phyloP scores from a whole-genome alignment of 768 basidiomycete genomes.

The Floccularia luteovirens region DNA sequence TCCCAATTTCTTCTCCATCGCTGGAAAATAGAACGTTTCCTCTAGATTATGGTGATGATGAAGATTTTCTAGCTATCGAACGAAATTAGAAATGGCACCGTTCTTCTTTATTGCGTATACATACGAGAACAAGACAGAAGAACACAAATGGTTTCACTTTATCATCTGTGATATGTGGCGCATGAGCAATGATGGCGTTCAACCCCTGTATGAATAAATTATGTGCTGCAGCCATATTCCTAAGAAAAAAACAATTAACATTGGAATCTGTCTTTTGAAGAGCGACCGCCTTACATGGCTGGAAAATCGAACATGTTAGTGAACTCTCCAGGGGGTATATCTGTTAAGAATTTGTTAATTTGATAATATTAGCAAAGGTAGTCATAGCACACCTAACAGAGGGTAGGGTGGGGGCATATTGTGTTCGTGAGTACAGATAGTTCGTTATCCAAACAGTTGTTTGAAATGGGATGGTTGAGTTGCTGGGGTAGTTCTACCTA shows the following conservation, averaged over 20 bases:
- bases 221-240: slow-evolving; percentile 21
- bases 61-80: slow-evolving; percentile 12
- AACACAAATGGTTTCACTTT: slow-evolving; percentile 18
- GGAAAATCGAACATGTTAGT: slow-evolving; percentile 18
- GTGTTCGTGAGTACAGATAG: no score
- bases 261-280: neutral
- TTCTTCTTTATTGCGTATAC: no score
- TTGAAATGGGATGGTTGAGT: no score
- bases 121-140: slow-evolving; percentile 17
- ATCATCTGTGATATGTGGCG: slow-evolving; percentile 10
- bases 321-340: slow-evolving; percentile 17
- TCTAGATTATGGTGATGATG: slow-evolving; percentile 23
- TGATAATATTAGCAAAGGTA: no score
- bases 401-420: slow-evolving; percentile 13
- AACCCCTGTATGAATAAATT: slow-evolving; percentile 20
- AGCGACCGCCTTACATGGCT: slow-evolving; percentile 14
- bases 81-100: no score
- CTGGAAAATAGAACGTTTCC: slow-evolving; percentile 18
- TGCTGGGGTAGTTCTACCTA: no score
- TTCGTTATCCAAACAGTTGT: no score
- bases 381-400: slow-evolving; percentile 6
- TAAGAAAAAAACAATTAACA: slow-evolving; percentile 4
- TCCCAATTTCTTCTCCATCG: slow-evolving; percentile 18
- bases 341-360: slow-evolving; percentile 2
- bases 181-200: slow-evolving; percentile 18